Evolutionary conservation across 768 basidiomycete genomes (phyloP), one percentile per base, ranked within the genome.

Genomic region (Lanmaoa pseudosensibilis): DNA sequence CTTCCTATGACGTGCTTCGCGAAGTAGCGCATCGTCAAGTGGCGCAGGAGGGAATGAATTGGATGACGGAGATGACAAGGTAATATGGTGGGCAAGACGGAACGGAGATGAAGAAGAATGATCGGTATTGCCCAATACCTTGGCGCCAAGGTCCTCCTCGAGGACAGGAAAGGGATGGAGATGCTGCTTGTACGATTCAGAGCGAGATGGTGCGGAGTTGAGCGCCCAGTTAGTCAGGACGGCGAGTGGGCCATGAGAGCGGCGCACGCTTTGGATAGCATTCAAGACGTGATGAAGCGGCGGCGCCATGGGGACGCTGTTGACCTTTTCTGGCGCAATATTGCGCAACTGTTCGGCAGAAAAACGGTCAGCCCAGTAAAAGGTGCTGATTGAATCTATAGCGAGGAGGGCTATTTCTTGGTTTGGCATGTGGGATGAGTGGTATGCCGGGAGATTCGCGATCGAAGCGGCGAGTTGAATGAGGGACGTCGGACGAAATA

Each of bases 331-430:
- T 36, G 61, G 50, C 36, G 55, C 52, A 38, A 60, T 54, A 18
- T 63, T 58, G 37, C 74, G 79, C 50, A 76, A 58, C 60, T 83
- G 83, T 69, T 92, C 90, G 32, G 73, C 72, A 38, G 76, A 74
- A 65, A 84, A 86, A 40, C 87, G 83, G 67, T 94, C 91, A 3
- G 78, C 58, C 92, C 92, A 94, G 70, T 90, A 83, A 65, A 87
- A 90, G 0, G 88, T 69, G 67, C 86, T 86, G 55, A 91, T 70
- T 15, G 90, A 91, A 71, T 94, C 92, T 45, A 94, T 75, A 11
- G 82, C 83, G 37, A 94, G 70, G 52, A 91, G 62, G 7, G 84
- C 85, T 12, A 93, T 77, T 57, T 85, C 84, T 33, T 75, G 69
- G 41, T 81, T 70, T 33, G 80, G 75, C 56, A 86, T 77, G 50